Evolutionary conservation across 257 asterid genomes (phyloP), one percentile per base, ranked within the genome.

Genomic region (Salvia splendens): DNA sequence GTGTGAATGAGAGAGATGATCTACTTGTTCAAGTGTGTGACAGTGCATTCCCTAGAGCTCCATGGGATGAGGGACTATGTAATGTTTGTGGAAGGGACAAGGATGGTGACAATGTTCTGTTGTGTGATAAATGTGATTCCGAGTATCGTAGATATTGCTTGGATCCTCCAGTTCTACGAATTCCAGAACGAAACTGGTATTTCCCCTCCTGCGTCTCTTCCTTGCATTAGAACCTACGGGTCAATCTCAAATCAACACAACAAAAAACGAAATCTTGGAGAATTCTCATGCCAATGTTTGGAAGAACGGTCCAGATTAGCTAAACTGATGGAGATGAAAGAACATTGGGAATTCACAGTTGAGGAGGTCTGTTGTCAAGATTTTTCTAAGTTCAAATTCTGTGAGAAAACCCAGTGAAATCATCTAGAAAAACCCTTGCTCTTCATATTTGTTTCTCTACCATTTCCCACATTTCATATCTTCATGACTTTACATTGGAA

Each of bases 1-100:
- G 48, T 42, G 91, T 80, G 73, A 85, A 82, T 65, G 88, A 79
- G 85, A 83, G 86, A 70, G 88, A 91, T n/a, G 91, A 80, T 33
- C 74, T 87, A 48, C 81, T 88, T 62, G 82, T 83, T 12, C 69
- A 50, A 20, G 80, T 78, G 61, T 77, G 79, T 50, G 88, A 81
- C 65, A 83, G 82, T 75, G 70, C 82, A 30, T 85, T 91, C 71
- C 99, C 99, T 33, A 84, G 83, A 83, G 96, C 97, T 69, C 97
- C 99, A 57, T 94, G 99, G 99, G 99, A 94, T 48, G 97, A 88
- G 24, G 96, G 97, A n/a, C 69, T 93, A 59, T 93, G 99, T 71
- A 90, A 90, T 80, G 96, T 87, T 46, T 93, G 97, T 70, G 95
- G 96, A 72, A 87, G 86, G 89, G 99, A 93, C 82, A 93, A 83